Percentiles rank a stretch among this genome's conserved stretches.
Evolutionary conservation across 1,284 basidiomycete genomes (phyloP).

Genomic region (Ustilago bromivora): DNA sequence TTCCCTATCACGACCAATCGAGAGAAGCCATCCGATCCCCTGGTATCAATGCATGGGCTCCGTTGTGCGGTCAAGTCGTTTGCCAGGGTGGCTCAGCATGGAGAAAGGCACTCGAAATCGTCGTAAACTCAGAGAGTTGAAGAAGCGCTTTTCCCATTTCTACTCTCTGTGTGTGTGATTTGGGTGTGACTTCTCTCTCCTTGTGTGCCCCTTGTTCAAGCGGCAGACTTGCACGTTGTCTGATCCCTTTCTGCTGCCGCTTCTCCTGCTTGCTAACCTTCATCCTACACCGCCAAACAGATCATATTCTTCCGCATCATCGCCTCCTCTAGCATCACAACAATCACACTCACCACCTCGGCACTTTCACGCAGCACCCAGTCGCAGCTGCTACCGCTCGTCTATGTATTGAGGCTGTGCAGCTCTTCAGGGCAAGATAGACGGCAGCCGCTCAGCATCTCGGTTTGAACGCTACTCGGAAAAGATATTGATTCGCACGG

Average conservation of each 20-base stretch:
- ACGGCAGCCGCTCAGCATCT: not conserved
- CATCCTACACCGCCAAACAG: not conserved
- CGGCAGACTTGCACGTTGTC: slow-evolving; percentile 2
- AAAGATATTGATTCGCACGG: slow-evolving; percentile 21
- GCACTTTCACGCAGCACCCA: not conserved
- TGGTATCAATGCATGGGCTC: not conserved
- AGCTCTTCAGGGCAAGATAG: not conserved
- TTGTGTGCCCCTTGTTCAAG: not conserved
- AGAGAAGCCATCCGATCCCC: not conserved
- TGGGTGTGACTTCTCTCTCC: not conserved
- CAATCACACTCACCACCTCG: not conserved
- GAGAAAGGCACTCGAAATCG: not conserved
- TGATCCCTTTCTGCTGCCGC: not conserved
- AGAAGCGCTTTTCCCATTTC: not conserved
- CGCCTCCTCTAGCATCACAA: not conserved
- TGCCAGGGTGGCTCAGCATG: not conserved
- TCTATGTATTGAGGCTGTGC: not conserved
- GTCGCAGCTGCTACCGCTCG: not conserved
- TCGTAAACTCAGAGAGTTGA: not conserved
- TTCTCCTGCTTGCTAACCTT: not conserved
- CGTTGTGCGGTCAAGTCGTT: not conserved
- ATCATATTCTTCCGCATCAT: not conserved
- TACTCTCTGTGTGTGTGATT: not conserved
- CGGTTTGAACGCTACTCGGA: not conserved
- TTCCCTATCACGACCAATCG: not conserved